These are phyloP conservation scores for Fraxinus sp. DNA, from an alignment of 305 asterid species.

Conservation along the genomic window DNA sequence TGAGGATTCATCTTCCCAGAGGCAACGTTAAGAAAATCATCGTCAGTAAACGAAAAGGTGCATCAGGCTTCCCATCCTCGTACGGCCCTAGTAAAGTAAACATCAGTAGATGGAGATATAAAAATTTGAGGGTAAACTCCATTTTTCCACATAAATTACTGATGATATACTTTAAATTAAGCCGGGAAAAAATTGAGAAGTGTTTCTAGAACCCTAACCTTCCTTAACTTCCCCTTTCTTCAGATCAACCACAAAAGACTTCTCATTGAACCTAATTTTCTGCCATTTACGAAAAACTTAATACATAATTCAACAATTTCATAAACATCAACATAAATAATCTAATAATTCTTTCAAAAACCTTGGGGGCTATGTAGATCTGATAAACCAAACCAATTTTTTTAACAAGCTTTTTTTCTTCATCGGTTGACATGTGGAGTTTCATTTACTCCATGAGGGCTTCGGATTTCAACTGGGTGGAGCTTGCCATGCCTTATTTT, in stretches of 20 bases:
- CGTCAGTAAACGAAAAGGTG: conserved; percentile 85
- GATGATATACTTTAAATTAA: neutral
- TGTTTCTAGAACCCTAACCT: conserved; percentile 47
- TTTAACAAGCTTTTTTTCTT: conserved; percentile 67
- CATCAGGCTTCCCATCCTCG: conserved; percentile 91
- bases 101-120: neutral
- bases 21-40: conserved; percentile 77
- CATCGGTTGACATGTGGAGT: conserved; percentile 75
- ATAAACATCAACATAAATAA: neutral
- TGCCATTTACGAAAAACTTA: conserved; percentile 23
- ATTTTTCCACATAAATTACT: neutral
- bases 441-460: conserved; percentile 87
- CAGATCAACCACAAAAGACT: conserved; percentile 76
- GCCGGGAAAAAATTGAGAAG: neutral
- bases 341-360: neutral
- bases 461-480: conserved; percentile 65
- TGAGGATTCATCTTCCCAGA: conserved; percentile 95
- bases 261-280: conserved; percentile 90
- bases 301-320: neutral
- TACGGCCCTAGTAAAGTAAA: conserved; percentile 47
- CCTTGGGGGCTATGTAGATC: conserved; percentile 94
- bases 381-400: conserved; percentile 92
- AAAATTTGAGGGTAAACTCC: neutral
- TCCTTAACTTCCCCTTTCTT: conserved; percentile 91
- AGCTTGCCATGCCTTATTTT: conserved; percentile 41